A percentile compares a stretch with the other conserved stretches of the same genome.
These are phyloP conservation scores for Yamadazyma philogaea DNA, from an alignment of 805 yeast genomes.

Conservation along the genomic window DNA sequence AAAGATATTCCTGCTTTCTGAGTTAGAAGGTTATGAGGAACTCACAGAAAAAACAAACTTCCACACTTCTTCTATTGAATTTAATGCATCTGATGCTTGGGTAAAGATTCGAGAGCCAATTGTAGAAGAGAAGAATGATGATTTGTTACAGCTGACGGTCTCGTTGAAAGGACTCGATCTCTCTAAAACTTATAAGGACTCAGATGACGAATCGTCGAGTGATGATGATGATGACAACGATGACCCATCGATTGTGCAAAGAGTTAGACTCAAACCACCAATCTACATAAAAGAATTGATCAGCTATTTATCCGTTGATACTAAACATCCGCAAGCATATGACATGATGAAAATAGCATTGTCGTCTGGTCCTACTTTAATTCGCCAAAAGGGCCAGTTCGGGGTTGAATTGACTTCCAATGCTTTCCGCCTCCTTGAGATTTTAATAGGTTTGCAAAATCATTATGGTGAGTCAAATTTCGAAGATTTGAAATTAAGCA, in stretches of 20 bases:
- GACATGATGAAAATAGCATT: constrained; percentile 52
- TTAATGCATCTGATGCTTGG: constrained; percentile 6
- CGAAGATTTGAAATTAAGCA: constrained; percentile 61
- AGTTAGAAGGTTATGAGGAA: constrained; percentile 10
- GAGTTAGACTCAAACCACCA: constrained; percentile 43
- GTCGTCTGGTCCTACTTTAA: constrained; percentile 52
- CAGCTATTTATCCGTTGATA: constrained; percentile 48
- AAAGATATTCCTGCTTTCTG: constrained; percentile 25
- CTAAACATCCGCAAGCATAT: constrained; percentile 43
- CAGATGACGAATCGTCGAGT: constrained; percentile 17
- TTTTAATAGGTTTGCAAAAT: constrained; percentile 55
- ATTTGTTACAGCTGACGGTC: background rate
- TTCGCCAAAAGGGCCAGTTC: constrained; percentile 59
- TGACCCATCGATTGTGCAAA: constrained; percentile 42
- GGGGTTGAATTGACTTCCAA: constrained; percentile 47
- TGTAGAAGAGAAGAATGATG: background rate
- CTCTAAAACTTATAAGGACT: constrained; percentile 13
- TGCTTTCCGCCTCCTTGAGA: constrained; percentile 47
- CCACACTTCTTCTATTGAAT: background rate
- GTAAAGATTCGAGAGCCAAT: constrained; percentile 2
- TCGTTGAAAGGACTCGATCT: constrained; percentile 1
- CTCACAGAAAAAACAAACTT: constrained; percentile 1
- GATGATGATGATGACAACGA: constrained; percentile 52
- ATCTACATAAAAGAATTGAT: constrained; percentile 73
- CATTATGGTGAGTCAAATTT: constrained; percentile 55